Evolutionary conservation across 139 green algal species (phyloP).

Genomic region (Picochlorum sp.): DNA sequence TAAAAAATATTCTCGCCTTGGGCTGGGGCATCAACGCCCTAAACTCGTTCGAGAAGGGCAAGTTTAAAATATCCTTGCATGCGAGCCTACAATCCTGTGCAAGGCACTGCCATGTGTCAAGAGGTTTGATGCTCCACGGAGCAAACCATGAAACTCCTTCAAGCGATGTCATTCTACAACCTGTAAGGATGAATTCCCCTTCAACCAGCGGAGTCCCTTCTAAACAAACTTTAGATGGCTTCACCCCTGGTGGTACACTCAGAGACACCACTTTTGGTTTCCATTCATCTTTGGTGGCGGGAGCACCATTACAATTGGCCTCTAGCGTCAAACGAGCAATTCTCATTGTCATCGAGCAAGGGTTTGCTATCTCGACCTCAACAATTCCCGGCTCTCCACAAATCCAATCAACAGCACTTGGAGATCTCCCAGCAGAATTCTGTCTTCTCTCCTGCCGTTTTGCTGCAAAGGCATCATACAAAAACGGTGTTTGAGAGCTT

Average conservation of each 20-base stretch:
- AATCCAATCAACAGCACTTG: conserved; percentile 37
- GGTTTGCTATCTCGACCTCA: conserved; percentile 64
- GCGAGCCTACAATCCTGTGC: too few species aligned
- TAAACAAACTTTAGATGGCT: conserved; percentile 34
- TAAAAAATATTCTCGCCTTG: too few species aligned
- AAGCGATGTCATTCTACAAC: conserved; percentile 33
- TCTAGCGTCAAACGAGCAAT: conserved; percentile 23
- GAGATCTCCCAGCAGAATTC: conserved; percentile 3
- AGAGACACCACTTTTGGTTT: conserved; percentile 27
- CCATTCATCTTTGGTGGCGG: conserved; percentile 19
- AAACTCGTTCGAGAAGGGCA: too few species aligned
- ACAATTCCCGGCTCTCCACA: conserved; percentile 48
- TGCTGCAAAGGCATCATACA: conserved; percentile 56
- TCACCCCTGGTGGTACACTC: conserved; percentile 34
- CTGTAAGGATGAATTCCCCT: conserved; percentile 40
- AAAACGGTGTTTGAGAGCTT: conserved; percentile 34
- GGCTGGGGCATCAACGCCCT: too few species aligned
- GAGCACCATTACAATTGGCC: conserved; percentile 11
- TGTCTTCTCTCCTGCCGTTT: conserved; percentile 27
- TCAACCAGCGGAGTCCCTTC: conserved; percentile 35
- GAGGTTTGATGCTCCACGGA: conserved; percentile 20
- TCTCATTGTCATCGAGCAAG: conserved; percentile 36
- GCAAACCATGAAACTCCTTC: conserved; percentile 38
- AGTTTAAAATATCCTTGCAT: too few species aligned
- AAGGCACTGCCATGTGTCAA: too few species aligned